Evolutionary conservation across 73 alveolate species (phyloP).

Genomic region (Stentor coeruleus): DNA sequence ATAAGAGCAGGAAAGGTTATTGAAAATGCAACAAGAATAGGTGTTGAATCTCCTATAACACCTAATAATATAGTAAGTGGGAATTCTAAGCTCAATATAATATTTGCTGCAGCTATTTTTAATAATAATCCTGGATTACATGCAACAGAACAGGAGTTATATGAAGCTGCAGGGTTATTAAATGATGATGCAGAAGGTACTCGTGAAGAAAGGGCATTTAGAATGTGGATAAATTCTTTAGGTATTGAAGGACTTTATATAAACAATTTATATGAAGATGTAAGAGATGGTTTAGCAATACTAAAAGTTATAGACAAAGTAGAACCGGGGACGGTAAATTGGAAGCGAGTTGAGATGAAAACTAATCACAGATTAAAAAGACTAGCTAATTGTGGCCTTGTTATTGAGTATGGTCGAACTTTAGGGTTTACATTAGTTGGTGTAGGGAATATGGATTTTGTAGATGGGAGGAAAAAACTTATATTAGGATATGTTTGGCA

Average conservation of each 20-base stretch:
- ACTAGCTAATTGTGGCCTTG: slow-evolving; percentile 68
- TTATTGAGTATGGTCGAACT: slow-evolving; percentile 76
- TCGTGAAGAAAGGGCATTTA: slow-evolving; percentile 93
- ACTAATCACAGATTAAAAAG: slow-evolving; percentile 37
- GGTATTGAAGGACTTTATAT: slow-evolving; percentile 71
- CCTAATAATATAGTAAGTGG: slow-evolving; percentile 79
- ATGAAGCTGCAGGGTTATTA: slow-evolving; percentile 73
- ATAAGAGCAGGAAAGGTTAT: slow-evolving; percentile 78
- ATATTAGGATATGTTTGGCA: slow-evolving; percentile 91
- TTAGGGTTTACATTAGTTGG: slow-evolving; percentile 71
- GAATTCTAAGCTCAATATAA: slow-evolving; percentile 77
- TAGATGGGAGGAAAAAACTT: slow-evolving; percentile 85
- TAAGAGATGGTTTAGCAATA: slow-evolving; percentile 84
- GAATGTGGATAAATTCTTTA: slow-evolving; percentile 94
- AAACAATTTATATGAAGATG: slow-evolving; percentile 82
- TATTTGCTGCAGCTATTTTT: slow-evolving; percentile 89
- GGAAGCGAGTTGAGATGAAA: slow-evolving; percentile 86
- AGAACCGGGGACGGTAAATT: slow-evolving; percentile 79
- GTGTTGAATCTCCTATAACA: slow-evolving; percentile 79
- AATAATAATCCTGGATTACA: slow-evolving; percentile 91
- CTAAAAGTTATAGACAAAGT: slow-evolving; percentile 79
- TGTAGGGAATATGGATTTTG: slow-evolving; percentile 75
- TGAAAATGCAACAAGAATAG: slow-evolving; percentile 66
- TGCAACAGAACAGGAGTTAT: slow-evolving; percentile 76
- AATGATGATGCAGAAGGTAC: slow-evolving; percentile 83